phyloP scores from a whole-genome alignment of 768 basidiomycete species.

The Dioszegia crocea region DNA sequence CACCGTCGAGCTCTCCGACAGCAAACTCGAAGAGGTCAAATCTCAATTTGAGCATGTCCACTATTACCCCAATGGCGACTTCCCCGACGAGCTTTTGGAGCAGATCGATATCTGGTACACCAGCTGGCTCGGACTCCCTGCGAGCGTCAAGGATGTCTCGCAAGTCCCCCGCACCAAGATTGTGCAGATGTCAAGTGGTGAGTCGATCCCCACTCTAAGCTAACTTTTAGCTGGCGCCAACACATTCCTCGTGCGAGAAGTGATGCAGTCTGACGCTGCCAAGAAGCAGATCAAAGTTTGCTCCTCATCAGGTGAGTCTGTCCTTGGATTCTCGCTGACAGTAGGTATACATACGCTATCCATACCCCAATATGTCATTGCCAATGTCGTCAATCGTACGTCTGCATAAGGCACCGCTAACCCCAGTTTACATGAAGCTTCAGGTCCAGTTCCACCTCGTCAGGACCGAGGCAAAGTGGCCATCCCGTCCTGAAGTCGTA shows the following conservation, averaged over 20 bases:
- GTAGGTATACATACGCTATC: constrained; percentile 24
- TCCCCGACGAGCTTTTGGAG: constrained; percentile 17
- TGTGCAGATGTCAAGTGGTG: constrained; percentile 30
- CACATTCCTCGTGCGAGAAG: constrained; percentile 11
- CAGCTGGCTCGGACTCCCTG: constrained; percentile 20
- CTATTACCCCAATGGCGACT: constrained; percentile 22
- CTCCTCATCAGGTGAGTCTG: constrained; percentile 20
- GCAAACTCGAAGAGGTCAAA: constrained; percentile 20
- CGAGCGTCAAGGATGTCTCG: background rate
- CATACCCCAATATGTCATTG: constrained; percentile 27
- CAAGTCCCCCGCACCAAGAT: constrained; percentile 26
- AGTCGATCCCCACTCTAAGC: constrained; percentile 3
- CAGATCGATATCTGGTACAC: constrained; percentile 28
- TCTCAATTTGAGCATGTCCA: constrained; percentile 19
- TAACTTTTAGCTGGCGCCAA: constrained; percentile 27
- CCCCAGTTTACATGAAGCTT: constrained; percentile 24
- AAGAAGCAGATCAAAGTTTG: constrained; percentile 27
- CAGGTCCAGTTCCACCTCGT: constrained; percentile 19
- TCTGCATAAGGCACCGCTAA: background rate
- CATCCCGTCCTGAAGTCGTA: constrained; percentile 14
- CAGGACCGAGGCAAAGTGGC: constrained; percentile 11
- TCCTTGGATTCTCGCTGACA: background rate
- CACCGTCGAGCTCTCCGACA: constrained; percentile 10
- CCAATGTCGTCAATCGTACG: constrained; percentile 25
- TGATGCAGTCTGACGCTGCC: constrained; percentile 17